A percentile compares a stretch with the other conserved stretches of the same genome.
Conservation (phyloP, 345 rosid genomes). For the Citrus glauca region DNA sequence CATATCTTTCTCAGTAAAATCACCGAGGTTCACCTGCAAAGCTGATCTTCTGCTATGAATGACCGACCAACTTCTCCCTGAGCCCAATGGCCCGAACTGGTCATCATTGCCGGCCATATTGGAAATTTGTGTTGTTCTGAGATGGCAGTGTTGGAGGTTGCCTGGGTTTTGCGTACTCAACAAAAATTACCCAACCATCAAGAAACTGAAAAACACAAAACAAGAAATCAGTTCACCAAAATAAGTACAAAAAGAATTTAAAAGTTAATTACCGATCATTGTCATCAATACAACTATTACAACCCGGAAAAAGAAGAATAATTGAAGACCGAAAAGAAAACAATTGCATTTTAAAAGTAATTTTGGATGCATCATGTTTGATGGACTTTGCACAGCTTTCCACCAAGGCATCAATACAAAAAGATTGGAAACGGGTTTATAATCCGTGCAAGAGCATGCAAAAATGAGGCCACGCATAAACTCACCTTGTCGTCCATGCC, state of each 20-base stretch:
- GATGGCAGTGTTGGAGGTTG: conserved; percentile 14
- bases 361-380: neutral
- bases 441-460: neutral
- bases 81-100: no score
- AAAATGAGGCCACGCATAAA: neutral
- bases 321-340: neutral
- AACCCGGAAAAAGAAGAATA: neutral
- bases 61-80: neutral
- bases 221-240: neutral
- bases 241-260: neutral
- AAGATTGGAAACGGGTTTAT: neutral
- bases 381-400: no score
- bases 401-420: neutral
- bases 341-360: neutral
- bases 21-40: neutral
- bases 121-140: neutral
- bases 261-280: neutral
- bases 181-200: conserved; percentile 64
- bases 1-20: neutral
- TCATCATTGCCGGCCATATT: conserved; percentile 11
- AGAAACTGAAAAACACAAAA: conserved; percentile 35
- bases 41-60: neutral
- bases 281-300: neutral
- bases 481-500: conserved; percentile 94
- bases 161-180: conserved; percentile 47